Percentiles rank a stretch among this genome's conserved stretches.
Evolutionary conservation across 768 basidiomycete genomes (phyloP).

Genomic region (Boletales sp.): DNA sequence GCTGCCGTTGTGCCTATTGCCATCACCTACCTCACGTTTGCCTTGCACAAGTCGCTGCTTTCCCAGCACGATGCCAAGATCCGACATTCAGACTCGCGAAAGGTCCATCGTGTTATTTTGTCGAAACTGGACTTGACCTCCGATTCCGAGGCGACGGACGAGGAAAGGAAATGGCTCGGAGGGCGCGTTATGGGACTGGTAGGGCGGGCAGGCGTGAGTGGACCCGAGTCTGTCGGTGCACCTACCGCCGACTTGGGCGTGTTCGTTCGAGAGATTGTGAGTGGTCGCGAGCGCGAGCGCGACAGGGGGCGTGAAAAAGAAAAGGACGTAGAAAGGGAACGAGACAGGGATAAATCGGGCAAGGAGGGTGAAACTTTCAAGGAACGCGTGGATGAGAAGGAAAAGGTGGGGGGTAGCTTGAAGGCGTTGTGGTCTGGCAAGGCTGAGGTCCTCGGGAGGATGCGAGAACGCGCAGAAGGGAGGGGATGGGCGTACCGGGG

Average conservation of each 20-base stretch:
- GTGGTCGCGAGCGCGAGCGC: constrained; percentile 22
- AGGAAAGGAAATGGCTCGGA: constrained; percentile 29
- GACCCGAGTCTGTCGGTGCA: constrained; percentile 42
- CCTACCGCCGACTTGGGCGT: constrained; percentile 49
- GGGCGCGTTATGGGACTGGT: constrained; percentile 38
- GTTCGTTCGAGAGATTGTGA: constrained; percentile 46
- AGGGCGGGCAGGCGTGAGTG: constrained; percentile 32
- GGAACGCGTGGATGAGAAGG: constrained; percentile 33
- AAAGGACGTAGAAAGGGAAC: constrained; percentile 29
- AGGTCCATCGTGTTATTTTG: constrained; percentile 59
- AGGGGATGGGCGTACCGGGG: constrained; percentile 8
- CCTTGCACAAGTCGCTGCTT: constrained; percentile 18
- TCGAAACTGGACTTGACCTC: constrained; percentile 48
- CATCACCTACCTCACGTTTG: constrained; percentile 23
- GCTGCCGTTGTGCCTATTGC: constrained; percentile 1
- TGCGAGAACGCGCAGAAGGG: constrained; percentile 29
- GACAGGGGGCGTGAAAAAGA: constrained; percentile 34
- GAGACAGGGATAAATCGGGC: constrained; percentile 35
- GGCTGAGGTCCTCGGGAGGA: constrained; percentile 23
- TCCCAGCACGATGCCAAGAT: constrained; percentile 28
- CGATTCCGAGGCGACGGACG: constrained; percentile 30
- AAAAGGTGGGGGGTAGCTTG: constrained; percentile 31
- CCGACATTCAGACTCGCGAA: constrained; percentile 48
- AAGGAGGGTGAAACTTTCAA: constrained; percentile 33
- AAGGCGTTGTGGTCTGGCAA: constrained; percentile 33